These are phyloP conservation scores for Oryza brachyantha DNA, from an alignment of 176 grass and related monocot species.

Conservation along the genomic window DNA sequence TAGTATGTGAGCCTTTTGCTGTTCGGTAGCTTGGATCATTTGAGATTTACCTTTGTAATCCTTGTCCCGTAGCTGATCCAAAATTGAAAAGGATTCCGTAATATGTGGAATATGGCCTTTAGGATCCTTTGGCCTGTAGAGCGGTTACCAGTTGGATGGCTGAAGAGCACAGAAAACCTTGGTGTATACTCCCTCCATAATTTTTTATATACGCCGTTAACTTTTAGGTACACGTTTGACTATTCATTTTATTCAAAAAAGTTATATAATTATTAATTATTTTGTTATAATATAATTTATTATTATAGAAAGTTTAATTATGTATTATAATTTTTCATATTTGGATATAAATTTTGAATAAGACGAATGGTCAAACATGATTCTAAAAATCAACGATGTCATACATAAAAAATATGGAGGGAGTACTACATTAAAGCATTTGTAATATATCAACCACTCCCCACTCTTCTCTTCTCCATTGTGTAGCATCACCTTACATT, in stretches of 20 bases:
- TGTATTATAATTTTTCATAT: too few species aligned
- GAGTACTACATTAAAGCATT: background rate
- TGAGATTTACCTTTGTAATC: background rate
- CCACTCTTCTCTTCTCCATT: background rate
- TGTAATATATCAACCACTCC: background rate
- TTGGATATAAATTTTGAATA: too few species aligned
- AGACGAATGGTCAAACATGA: too few species aligned
- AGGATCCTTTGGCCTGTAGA: background rate
- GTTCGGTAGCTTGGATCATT: background rate
- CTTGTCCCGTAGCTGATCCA: background rate
- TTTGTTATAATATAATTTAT: too few species aligned
- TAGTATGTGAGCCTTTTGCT: background rate
- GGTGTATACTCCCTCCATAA: too few species aligned
- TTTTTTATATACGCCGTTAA: too few species aligned
- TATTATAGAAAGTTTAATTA: too few species aligned
- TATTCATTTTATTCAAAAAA: too few species aligned
- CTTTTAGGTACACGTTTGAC: too few species aligned
- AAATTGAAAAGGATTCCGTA: background rate
- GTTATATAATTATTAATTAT: too few species aligned
- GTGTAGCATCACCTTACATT: background rate
- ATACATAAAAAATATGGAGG: too few species aligned
- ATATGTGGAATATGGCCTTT: background rate
- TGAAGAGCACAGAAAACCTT: background rate
- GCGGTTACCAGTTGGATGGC: background rate
- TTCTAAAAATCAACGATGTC: too few species aligned